phyloP scores from a whole-genome alignment of 306 rosid species.

The Spatholobus suberectus region DNA sequence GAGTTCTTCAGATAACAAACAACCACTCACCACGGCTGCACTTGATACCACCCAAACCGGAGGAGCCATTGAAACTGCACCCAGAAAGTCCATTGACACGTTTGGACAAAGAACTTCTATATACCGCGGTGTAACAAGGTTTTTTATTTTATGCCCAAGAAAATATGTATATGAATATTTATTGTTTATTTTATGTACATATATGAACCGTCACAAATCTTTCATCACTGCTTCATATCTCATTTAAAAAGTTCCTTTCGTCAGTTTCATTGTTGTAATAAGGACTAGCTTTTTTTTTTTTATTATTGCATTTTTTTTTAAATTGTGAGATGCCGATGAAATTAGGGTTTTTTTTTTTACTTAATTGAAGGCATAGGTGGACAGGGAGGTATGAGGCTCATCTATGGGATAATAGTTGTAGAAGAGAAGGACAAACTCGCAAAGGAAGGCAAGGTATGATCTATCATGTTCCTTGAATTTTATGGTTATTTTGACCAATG shows the following conservation, averaged over 20 bases:
- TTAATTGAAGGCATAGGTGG: conserved; percentile 80
- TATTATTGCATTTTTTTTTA: neutral
- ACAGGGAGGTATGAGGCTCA: conserved; percentile 98
- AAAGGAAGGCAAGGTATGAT: conserved; percentile 89
- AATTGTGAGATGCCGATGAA: neutral
- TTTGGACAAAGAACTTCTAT: conserved; percentile 96
- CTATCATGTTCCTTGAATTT: neutral
- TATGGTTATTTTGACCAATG: neutral
- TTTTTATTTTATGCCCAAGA: neutral
- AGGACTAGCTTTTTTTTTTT: neutral
- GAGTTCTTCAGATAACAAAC: conserved; percentile 63
- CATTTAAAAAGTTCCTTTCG: neutral
- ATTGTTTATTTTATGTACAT: neutral
- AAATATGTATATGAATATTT: neutral
- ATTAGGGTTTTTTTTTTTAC: conserved; percentile 30
- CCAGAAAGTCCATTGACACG: conserved; percentile 80
- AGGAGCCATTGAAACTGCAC: conserved; percentile 48
- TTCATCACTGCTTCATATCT: neutral
- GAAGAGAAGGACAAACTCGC: conserved; percentile 97
- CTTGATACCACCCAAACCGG: conserved; percentile 42
- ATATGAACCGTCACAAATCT: neutral
- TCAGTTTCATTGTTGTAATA: neutral
- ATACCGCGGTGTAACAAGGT: conserved; percentile 98
- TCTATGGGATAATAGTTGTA: conserved; percentile 93
- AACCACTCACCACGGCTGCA: neutral